Evolutionary conservation across 768 basidiomycete genomes (phyloP), one percentile per base, ranked within the genome.

Genomic region (Hortiboletus flavorubellus): DNA sequence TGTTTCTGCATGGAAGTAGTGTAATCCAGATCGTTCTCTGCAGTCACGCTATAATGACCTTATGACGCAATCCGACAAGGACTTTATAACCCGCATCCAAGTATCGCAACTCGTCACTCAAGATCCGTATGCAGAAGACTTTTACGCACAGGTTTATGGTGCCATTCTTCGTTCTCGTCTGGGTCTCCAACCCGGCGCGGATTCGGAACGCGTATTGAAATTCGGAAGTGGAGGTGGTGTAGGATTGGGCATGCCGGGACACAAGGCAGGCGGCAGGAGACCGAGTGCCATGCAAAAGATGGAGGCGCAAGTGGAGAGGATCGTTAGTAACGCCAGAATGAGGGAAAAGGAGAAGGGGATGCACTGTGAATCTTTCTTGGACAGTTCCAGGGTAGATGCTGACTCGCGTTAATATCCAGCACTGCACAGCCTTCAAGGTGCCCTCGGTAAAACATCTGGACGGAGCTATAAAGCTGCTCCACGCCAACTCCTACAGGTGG

Each of bases 41-140:
- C 49, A 93, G 93, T 84, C 93, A 56, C 85, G 91, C 56, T 94
- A 94, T 67, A 96, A 96, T 62, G 92, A 94, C 69, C 79, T 95
- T 37, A 96, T 96, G 93, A 93, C 93, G 4, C 93, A 94, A 73
- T 94, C 91, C 11, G 97, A 99, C 78, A 98, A 98, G 75, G 97
- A 98, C 68, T 99, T 98, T 68, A 98, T 99, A 73, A 98, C 97
- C 35, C 86, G 97, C 26, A 98, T 99, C 59, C 97, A 99, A 71
- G 92, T 99, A 34, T 98, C 96, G 2, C 97, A 98, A 67, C 88
- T 98, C 40, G 94, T 97, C 42, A 96, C 94, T 7, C 87, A 91
- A 65, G 97, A 99, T 73, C 97, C 97, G 0, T 98, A 96, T 71
- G 86, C 91, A 33, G 96, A 98, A 59, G 97, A 99, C 69, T 99